phyloP scores from a whole-genome alignment of 2,329 filamentous ascomycete genomes.

The Didymella keratinophila region DNA sequence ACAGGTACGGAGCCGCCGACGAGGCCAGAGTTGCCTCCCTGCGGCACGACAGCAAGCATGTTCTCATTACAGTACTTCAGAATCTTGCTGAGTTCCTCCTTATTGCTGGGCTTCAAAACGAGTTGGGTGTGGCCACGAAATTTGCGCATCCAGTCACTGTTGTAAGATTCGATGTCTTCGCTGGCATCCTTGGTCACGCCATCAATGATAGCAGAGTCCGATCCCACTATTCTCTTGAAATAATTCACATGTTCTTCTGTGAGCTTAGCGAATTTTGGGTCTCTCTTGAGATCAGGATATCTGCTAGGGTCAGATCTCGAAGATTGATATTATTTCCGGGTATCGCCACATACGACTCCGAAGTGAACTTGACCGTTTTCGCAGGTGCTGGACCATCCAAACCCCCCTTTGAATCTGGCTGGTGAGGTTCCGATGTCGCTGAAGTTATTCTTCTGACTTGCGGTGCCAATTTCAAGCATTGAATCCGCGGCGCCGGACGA shows the following conservation, averaged over 20 bases:
- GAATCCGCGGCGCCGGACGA: slow-evolving; percentile 32
- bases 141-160: slow-evolving; percentile 99
- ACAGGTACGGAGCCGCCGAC: slow-evolving; percentile 96
- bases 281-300: slow-evolving; percentile 83
- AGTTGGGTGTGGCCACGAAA: slow-evolving; percentile 89
- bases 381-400: slow-evolving; percentile 47
- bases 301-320: slow-evolving; percentile 31
- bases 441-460: slow-evolving; percentile 51
- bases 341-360: slow-evolving; percentile 67
- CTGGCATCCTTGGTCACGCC: slow-evolving; percentile 76
- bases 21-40: slow-evolving; percentile 95
- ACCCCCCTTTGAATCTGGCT: slow-evolving; percentile 47
- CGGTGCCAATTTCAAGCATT: slow-evolving; percentile 35
- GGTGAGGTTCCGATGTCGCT: slow-evolving; percentile 53
- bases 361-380: slow-evolving; percentile 74
- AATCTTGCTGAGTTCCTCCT: slow-evolving; percentile 88
- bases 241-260: slow-evolving; percentile 80
- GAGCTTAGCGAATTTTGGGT: slow-evolving; percentile 76
- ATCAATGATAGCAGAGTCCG: slow-evolving; percentile 82
- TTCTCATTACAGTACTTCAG: slow-evolving; percentile 95
- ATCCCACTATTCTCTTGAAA: slow-evolving; percentile 83
- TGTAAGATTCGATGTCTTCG: slow-evolving; percentile 89
- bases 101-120: slow-evolving; percentile 84
- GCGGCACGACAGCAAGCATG: slow-evolving; percentile 90
- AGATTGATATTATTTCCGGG: slow-evolving; percentile 1